Evolutionary conservation across 306 rosid species (phyloP).

Genomic region (Inga leiocalycina): DNA sequence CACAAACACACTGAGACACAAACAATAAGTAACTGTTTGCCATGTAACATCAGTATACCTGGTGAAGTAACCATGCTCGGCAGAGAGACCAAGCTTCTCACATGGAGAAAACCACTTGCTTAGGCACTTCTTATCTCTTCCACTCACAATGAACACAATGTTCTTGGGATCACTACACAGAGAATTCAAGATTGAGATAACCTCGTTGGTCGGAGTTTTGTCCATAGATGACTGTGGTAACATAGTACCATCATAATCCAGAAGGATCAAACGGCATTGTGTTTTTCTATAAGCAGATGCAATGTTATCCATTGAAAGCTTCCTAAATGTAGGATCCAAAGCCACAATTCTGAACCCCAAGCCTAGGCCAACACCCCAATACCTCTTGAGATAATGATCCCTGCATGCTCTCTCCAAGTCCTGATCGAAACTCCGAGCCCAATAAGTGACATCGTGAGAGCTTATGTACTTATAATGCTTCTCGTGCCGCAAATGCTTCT

Average conservation of each 20-base stretch:
- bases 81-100: conserved; percentile 17
- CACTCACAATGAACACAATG: conserved; percentile 18
- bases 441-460: conserved; percentile 69
- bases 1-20: not conserved
- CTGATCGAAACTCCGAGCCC: conserved; percentile 66
- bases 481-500: conserved; percentile 70
- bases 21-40: not conserved
- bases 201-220: conserved; percentile 7
- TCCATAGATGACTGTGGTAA: conserved; percentile 13
- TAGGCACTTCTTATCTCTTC: conserved; percentile 13
- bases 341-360: conserved; percentile 25
- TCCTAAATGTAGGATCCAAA: conserved; percentile 17
- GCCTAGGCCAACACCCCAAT: conserved; percentile 19
- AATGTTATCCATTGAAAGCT: conserved; percentile 14
- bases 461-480: conserved; percentile 69
- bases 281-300: conserved; percentile 6
- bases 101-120: conserved; percentile 28
- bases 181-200: conserved; percentile 18
- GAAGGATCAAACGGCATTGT: conserved; percentile 6
- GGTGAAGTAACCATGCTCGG: conserved; percentile 25
- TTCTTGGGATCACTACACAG: conserved; percentile 20
- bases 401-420: conserved; percentile 57
- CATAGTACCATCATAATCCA: conserved; percentile 27
- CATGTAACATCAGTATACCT: conserved; percentile 1
- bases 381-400: conserved; percentile 21